Evolutionary conservation across 345 rosid genomes (phyloP), one percentile per base, ranked within the genome.

Genomic region (Punica granatum): DNA sequence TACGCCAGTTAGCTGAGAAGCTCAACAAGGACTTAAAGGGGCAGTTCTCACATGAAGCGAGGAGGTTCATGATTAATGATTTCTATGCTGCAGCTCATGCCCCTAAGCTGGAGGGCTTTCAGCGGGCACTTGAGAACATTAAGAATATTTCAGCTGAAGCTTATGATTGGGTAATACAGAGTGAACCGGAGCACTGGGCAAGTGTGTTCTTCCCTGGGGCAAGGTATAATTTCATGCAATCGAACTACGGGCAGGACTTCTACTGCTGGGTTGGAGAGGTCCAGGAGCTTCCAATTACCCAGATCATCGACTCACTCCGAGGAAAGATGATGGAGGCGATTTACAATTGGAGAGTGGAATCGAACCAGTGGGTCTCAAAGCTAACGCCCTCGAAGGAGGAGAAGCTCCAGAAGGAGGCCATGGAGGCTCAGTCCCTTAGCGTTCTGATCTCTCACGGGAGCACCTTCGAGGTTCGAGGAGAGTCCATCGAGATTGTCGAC

Each of bases 131-230:
- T 64, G 96, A 84, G 73, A 87, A 75, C 77, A 86, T 89, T 46
- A 93, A 85, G 70, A 74, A 83, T 31, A 87, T 93, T 54, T 93
- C 98, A 46, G 86, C 83, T 7, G 92, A 89, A 62, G 97, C 97
- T 35, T 90, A 85, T 60, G 59, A 82, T 21, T 93, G 98, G 97
- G 86, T 93, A 62, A 59, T 84, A 66, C 86, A 84, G 67, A 89
- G 92, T 60, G 98, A 90, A 70, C 98, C 97, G 12, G 87, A 82
- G 51, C 94, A 89, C 72, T 90, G 97, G 97, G 94, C 98, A 21
- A 90, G 80, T 78, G 87, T 89, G 2, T 77, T 83, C 73, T 87
- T 88, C 71, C 78, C 72, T 43, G 96, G 98, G 44, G 89, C 86
- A 59, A 85, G 97, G 74, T 93, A 93, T 75, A 81, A 81, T 76